These are phyloP conservation scores for Hanseniaspora pseudoguilliermondii DNA, from an alignment of 805 yeast genomes.

Conservation along the genomic window DNA sequence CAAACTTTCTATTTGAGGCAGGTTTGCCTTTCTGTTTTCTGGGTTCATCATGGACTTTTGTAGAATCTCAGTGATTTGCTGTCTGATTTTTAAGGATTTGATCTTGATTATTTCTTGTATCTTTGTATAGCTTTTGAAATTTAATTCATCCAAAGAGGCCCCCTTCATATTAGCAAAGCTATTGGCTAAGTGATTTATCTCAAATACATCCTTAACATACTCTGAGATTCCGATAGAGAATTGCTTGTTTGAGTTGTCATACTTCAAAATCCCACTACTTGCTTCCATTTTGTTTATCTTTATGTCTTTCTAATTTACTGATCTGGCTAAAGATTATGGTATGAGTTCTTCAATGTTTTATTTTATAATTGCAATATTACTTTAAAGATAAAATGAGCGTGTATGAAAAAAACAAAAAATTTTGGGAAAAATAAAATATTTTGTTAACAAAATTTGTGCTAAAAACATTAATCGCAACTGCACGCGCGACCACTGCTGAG, in stretches of 20 bases:
- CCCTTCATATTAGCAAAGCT: neutral
- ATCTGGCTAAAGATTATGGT: too few species aligned
- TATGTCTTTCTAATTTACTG: neutral
- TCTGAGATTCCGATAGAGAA: conserved; percentile 5
- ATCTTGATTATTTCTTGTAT: neutral
- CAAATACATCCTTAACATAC: conserved; percentile 9
- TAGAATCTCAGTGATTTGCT: neutral
- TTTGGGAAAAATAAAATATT: too few species aligned
- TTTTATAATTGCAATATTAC: too few species aligned
- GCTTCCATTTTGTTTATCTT: neutral
- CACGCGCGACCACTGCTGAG: too few species aligned
- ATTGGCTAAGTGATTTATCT: neutral
- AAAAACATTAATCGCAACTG: too few species aligned
- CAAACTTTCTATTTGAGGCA: neutral
- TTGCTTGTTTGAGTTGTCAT: conserved; percentile 3
- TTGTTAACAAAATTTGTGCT: too few species aligned
- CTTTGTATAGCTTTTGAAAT: conserved; percentile 2
- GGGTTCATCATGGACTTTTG: conserved; percentile 2
- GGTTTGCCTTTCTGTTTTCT: neutral
- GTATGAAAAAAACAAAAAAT: neutral
- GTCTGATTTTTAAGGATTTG: neutral
- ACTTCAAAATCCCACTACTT: neutral
- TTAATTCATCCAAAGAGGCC: neutral
- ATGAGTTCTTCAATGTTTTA: too few species aligned
- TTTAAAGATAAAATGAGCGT: neutral